These are phyloP conservation scores for Kandelia obovata DNA, from an alignment of 345 rosid genomes.

Conservation along the genomic window DNA sequence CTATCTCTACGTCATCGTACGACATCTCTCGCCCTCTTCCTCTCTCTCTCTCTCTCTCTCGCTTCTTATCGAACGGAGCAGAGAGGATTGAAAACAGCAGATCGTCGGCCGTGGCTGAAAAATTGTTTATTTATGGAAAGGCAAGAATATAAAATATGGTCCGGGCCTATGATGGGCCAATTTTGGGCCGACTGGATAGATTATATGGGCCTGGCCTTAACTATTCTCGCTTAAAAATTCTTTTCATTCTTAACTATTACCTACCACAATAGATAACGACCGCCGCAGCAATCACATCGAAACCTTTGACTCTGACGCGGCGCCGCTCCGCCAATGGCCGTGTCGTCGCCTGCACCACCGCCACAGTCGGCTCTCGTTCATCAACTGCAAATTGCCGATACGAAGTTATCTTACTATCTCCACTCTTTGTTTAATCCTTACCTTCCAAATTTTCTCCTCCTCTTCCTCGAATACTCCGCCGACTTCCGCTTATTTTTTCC, in stretches of 20 bases:
- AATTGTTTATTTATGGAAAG: too few species aligned
- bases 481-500: conserved; percentile 88
- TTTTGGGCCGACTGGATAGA: too few species aligned
- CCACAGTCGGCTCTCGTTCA: conserved; percentile 19
- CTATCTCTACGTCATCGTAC: conserved; percentile 97
- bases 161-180: too few species aligned
- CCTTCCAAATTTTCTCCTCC: conserved; percentile 50
- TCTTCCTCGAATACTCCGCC: conserved; percentile 68
- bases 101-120: too few species aligned
- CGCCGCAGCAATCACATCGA: neutral
- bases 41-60: neutral
- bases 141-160: too few species aligned
- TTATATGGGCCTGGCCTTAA: too few species aligned
- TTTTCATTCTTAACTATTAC: neutral
- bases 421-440: conserved; percentile 45
- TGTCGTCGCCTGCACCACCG: neutral
- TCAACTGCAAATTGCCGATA: conserved; percentile 42
- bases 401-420: conserved; percentile 45
- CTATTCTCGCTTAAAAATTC: too few species aligned
- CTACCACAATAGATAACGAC: neutral
- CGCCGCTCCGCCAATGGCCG: neutral
- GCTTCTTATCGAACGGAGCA: too few species aligned
- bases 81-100: too few species aligned
- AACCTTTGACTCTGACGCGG: neutral
- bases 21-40: conserved; percentile 43